Evolutionary conservation across 1,284 basidiomycete species (phyloP).

Genomic region (Tilletia walkeri): DNA sequence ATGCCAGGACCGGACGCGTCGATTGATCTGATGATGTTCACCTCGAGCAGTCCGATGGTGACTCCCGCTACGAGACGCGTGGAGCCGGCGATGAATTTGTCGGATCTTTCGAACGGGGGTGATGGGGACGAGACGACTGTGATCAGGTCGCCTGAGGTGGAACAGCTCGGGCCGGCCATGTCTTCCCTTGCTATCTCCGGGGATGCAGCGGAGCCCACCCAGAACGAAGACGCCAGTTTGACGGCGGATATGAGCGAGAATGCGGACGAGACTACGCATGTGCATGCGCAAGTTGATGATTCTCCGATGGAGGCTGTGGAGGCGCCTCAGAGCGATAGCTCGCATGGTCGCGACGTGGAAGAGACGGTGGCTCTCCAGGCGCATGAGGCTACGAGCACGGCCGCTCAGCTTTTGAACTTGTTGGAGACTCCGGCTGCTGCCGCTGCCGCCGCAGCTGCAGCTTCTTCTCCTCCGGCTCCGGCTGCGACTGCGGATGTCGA

Average conservation of each 20-base stretch:
- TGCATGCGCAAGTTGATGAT: neutral
- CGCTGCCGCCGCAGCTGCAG: neutral
- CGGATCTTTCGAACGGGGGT: neutral
- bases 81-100: no score
- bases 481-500: no score
- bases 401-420: neutral
- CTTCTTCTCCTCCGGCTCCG: no score
- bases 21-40: conserved; percentile 43
- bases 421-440: conserved; percentile 7
- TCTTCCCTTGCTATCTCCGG: neutral
- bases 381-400: neutral
- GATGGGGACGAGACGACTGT: neutral
- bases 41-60: neutral
- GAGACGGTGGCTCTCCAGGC: conserved; percentile 4
- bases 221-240: neutral
- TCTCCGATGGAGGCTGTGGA: neutral
- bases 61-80: neutral
- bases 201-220: no score
- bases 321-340: neutral
- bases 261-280: conserved; percentile 13
- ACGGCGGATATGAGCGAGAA: neutral
- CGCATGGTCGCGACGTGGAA: neutral
- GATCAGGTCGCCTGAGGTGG: neutral
- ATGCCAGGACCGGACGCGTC: conserved; percentile 30
- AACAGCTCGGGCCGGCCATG: neutral